Percentiles rank a stretch among this genome's conserved stretches.
Conservation (phyloP, 2,329 filamentous ascomycete species). For the Achaetomium macrosporum region DNA sequence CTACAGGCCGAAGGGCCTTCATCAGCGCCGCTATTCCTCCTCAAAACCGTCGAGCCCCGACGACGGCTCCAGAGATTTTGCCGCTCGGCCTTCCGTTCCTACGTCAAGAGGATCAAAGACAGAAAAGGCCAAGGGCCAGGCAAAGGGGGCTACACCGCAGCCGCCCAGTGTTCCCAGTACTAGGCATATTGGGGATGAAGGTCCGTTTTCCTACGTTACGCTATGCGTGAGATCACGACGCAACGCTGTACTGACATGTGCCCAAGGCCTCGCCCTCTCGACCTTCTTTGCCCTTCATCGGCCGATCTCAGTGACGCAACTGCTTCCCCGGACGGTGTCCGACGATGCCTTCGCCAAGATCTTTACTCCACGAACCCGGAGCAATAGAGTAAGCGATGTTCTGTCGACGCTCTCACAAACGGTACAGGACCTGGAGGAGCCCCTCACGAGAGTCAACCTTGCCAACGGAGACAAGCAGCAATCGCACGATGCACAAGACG, state of each 20-base stretch:
- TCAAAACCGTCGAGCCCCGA: conserved; percentile 59
- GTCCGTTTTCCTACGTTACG: conserved; percentile 37
- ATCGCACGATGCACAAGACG: conserved; percentile 34
- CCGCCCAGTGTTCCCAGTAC: conserved; percentile 72
- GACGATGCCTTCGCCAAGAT: conserved; percentile 77
- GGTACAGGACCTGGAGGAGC: conserved; percentile 54
- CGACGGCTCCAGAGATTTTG: conserved; percentile 47
- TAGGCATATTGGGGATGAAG: conserved; percentile 62
- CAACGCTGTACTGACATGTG: conserved; percentile 13
- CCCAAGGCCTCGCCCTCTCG: conserved; percentile 76
- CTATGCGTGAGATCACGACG: conserved; percentile 7
- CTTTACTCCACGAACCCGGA: conserved; percentile 56
- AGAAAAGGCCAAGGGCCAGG: conserved; percentile 55
- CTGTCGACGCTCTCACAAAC: conserved; percentile 60
- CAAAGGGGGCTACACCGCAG: conserved; percentile 48
- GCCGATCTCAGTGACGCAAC: conserved; percentile 81
- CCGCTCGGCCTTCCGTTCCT: conserved; percentile 43
- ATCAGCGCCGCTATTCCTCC: conserved; percentile 53
- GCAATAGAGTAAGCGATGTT: conserved; percentile 52
- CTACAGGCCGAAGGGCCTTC: conserved; percentile 33
- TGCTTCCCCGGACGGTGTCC: conserved; percentile 66
- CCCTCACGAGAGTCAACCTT: conserved; percentile 49
- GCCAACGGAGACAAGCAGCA: conserved; percentile 27
- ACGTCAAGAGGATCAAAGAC: conserved; percentile 41
- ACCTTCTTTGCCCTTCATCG: conserved; percentile 95